These are phyloP conservation scores for Penicillium sp. DNA, from an alignment of 2,329 filamentous ascomycete species.

Conservation along the genomic window DNA sequence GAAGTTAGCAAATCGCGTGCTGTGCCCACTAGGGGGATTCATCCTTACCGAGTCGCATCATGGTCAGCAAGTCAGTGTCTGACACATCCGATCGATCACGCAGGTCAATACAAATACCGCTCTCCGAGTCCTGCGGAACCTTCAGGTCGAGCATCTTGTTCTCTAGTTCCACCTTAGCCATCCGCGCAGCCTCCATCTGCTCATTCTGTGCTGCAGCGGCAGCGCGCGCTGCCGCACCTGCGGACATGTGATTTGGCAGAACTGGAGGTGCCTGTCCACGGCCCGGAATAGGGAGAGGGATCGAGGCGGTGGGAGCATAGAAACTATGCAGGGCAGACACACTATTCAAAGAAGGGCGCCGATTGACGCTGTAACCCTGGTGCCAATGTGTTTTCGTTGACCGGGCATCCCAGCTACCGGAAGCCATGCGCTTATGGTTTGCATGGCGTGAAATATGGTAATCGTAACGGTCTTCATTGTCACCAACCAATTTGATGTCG, in stretches of 20 bases:
- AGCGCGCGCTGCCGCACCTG: slow-evolving; percentile 47
- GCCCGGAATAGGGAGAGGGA: slow-evolving; percentile 35
- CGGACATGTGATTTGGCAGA: slow-evolving; percentile 38
- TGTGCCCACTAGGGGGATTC: not conserved
- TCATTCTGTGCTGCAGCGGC: slow-evolving; percentile 52
- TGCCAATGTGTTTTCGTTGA: slow-evolving; percentile 24
- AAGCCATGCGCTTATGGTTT: slow-evolving; percentile 19
- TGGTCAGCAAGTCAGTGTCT: slow-evolving; percentile 30
- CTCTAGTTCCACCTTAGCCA: slow-evolving; percentile 33
- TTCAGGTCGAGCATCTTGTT: slow-evolving; percentile 31
- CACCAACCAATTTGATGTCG: slow-evolving; percentile 11
- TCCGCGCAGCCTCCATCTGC: slow-evolving; percentile 16
- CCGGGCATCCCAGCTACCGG: slow-evolving; percentile 25
- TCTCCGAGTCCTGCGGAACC: slow-evolving; percentile 45
- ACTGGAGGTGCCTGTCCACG: slow-evolving; percentile 40
- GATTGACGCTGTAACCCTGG: slow-evolving; percentile 31
- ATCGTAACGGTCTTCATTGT: slow-evolving; percentile 15
- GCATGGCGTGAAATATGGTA: slow-evolving; percentile 15
- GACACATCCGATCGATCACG: slow-evolving; percentile 38
- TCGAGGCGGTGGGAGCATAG: slow-evolving; percentile 30
- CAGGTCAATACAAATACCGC: slow-evolving; percentile 49
- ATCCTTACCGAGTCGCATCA: slow-evolving; percentile 38
- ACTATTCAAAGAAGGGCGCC: slow-evolving; percentile 37
- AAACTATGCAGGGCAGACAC: slow-evolving; percentile 35
- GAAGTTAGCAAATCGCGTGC: slow-evolving; percentile 9